Evolutionary conservation across 164 flowering plant genomes (phyloP), one percentile per base, ranked within the genome.

Genomic region (Warburgia ugandensis): DNA sequence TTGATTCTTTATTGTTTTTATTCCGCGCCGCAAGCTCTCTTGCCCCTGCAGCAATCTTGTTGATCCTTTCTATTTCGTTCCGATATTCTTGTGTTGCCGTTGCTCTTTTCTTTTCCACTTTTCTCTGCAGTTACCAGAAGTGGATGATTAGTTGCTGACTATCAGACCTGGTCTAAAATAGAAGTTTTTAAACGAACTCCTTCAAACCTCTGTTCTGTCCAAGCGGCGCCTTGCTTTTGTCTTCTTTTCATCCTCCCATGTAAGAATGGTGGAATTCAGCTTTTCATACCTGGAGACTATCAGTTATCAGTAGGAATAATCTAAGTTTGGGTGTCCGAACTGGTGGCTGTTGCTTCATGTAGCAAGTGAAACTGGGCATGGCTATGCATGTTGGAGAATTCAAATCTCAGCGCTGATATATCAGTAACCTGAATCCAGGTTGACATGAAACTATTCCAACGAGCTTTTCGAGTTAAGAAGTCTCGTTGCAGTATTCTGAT

Each of bases 201-300:
- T 26, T 5, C 23, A 28, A 26, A 84, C 96, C 96, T 82, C 72
- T 59, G 31, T 69, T 64, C 41, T 72, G 17, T 84, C 81, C 73
- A 73, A 38, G 32, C 48, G 49, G 17, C 52, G 58, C 51, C 62
- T 74, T 36, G 83, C 86, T 49, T 54, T 71, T 63, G 38, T 36
- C 66, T 73, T 83, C 67, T 71, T 88, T 60, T 73, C 74, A 20
- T 67, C 70, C 55, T 88, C 91, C 96, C 94, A 88, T 19, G 69
- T 61, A 28, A 56, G 35, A 48, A 83, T 77, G 8, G 55, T 52
- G 6, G 73, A 63, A 17, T 58, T 73, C 54, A 63, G 64, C 67
- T 70, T 75, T 37, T 71, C 77, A 32, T 75, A 75, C 78, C 96
- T 88, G 79, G 26, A 45, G 68, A 65, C 16, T 42, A 60, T 8